Base-by-base conservation (phyloP, 805 yeast species). In the Millerozyma acaciae region DNA sequence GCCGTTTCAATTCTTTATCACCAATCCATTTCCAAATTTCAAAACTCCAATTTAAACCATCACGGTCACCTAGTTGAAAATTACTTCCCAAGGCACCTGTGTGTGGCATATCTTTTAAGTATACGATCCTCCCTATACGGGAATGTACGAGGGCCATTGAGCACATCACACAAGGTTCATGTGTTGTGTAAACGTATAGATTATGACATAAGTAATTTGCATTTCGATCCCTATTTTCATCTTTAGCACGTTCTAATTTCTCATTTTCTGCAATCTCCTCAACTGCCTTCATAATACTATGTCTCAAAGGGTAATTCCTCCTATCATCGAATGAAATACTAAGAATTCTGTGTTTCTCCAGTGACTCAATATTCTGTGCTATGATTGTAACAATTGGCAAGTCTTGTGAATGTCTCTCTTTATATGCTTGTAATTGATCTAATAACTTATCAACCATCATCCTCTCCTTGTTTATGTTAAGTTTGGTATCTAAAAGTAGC, bases 81-180 rank as follows among this genome's bases (percentile, higher is more conserved):
- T 80, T 73, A 18, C 76, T 72, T 8, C 83, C 89, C 37, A 90
- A 72, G 1, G 60, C 70, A 1, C 73, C 73, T 9, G 50, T 39
- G 3, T 26, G 19, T 6, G 74, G 70, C 2, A 73, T 61, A 9
- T 45, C 40, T 24, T 62, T 60, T 12, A 84, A 44, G 56, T 79
- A 90, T 1, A 84, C 61, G 21, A 90, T 60, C 33, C 87, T 66
- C 10, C 77, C 71, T 0, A 93, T 73, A 30, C 98, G 67, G 1
- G 97, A 90, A 53, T 93, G 98, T 8, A 89, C 80, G 25, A 93
- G 65, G 0, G 97, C 97, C 98, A 93, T 93, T 5, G 85, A 63
- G 51, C 98, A 93, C 97, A 90, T 93, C 0, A 86, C 75, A 50
- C 98, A 93, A 0, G 98, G 98, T 55, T 93, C 98, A 53, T 88